Percentiles rank a stretch among this genome's conserved stretches.
Conservation (phyloP, 2,329 filamentous ascomycete genomes). For the Trichoderma sp. region DNA sequence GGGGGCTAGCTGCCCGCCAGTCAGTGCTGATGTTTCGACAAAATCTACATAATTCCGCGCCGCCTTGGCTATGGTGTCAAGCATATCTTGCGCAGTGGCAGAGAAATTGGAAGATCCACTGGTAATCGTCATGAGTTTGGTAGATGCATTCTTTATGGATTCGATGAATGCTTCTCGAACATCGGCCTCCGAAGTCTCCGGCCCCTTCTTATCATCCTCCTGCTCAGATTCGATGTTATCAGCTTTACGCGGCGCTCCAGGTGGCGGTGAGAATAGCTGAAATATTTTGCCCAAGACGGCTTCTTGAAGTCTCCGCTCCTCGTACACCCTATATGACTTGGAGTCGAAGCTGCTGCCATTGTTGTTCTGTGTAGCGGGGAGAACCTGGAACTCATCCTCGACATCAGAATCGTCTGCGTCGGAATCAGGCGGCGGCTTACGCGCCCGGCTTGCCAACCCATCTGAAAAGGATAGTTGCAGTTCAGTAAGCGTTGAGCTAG, state of each 20-base stretch:
- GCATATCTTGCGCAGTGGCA: slow-evolving; percentile 43
- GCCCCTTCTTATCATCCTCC: slow-evolving; percentile 26
- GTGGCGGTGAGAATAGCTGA: slow-evolving; percentile 44
- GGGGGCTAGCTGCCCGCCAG: neutral
- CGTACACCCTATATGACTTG: slow-evolving; percentile 48
- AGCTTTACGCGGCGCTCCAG: slow-evolving; percentile 35
- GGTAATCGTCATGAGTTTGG: slow-evolving; percentile 42
- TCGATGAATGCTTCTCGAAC: slow-evolving; percentile 31
- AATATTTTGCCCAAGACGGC: slow-evolving; percentile 52
- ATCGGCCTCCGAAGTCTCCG: slow-evolving; percentile 25
- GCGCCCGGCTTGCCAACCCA: slow-evolving; percentile 43
- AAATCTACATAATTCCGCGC: slow-evolving; percentile 50
- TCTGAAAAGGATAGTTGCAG: slow-evolving; percentile 60
- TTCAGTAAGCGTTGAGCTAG: slow-evolving; percentile 51
- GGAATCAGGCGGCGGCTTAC: slow-evolving; percentile 37
- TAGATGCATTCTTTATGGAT: slow-evolving; percentile 41
- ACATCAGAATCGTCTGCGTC: slow-evolving; percentile 51
- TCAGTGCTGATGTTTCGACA: slow-evolving; percentile 28
- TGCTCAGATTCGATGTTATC: slow-evolving; percentile 22
- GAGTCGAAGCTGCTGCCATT: slow-evolving; percentile 34
- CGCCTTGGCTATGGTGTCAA: slow-evolving; percentile 51
- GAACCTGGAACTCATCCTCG: slow-evolving; percentile 54
- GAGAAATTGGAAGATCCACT: slow-evolving; percentile 38
- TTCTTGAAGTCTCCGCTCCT: slow-evolving; percentile 56
- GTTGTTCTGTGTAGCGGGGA: slow-evolving; percentile 34